phyloP scores from a whole-genome alignment of 2,329 filamentous ascomycete species.

The Stagonosporopsis tanaceti region DNA sequence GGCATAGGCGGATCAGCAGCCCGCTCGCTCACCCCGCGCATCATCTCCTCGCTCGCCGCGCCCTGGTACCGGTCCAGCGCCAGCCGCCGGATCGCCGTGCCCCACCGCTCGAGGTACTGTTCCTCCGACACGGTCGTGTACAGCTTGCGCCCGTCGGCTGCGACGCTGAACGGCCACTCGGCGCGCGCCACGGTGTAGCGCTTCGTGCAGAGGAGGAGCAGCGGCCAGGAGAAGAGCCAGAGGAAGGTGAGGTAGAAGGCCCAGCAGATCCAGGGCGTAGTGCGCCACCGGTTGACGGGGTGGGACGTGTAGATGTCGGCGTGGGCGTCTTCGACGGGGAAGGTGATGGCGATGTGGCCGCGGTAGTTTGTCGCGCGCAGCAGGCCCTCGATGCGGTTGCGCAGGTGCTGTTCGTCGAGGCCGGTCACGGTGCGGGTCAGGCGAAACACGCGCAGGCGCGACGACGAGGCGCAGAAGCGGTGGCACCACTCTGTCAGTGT shows the following conservation, averaged over 20 bases:
- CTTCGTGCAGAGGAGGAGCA: constrained; percentile 71
- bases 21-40: constrained; percentile 40
- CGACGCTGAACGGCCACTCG: constrained; percentile 66
- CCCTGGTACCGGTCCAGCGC: constrained; percentile 66
- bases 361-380: constrained; percentile 73
- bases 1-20: constrained; percentile 56
- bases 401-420: constrained; percentile 65
- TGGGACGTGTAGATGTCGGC: constrained; percentile 71
- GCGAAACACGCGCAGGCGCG: constrained; percentile 63
- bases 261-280: constrained; percentile 69
- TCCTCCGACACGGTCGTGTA: constrained; percentile 61
- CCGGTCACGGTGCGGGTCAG: constrained; percentile 61
- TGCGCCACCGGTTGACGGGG: constrained; percentile 70
- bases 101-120: constrained; percentile 71
- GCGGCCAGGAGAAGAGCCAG: constrained; percentile 76
- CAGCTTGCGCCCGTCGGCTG: constrained; percentile 47
- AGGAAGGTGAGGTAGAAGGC: constrained; percentile 72
- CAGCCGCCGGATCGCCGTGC: constrained; percentile 65
- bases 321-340: constrained; percentile 65
- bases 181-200: constrained; percentile 70
- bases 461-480: constrained; percentile 67
- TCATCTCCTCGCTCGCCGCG: constrained; percentile 59
- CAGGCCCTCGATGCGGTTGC: constrained; percentile 61
- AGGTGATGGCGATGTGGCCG: constrained; percentile 65
- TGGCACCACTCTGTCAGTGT: constrained; percentile 70